A percentile compares a stretch with the other conserved stretches of the same genome.
Evolutionary conservation across 345 rosid genomes (phyloP).

Genomic region (Leavenworthia alabamica): DNA sequence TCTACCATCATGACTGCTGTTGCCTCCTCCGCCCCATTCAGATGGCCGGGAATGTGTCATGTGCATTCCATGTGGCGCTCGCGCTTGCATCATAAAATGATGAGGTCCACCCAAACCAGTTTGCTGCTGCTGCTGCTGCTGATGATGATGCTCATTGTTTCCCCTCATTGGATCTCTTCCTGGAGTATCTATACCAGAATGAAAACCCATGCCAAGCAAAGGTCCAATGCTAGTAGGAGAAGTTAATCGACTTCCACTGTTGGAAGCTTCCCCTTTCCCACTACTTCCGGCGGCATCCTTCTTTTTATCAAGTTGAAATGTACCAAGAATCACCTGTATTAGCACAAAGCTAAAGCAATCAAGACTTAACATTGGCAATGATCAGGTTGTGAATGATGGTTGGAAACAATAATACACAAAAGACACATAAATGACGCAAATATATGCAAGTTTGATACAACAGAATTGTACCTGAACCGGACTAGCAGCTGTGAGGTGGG

Average conservation of each 20-base stretch:
- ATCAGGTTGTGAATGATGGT: neutral
- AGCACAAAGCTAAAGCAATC: neutral
- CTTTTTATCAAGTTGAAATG: slow-evolving; percentile 53
- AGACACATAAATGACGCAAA: neutral
- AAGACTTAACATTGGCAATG: neutral
- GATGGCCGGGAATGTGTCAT: slow-evolving; percentile 34
- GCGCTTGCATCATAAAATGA: slow-evolving; percentile 52
- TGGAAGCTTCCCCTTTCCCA: slow-evolving; percentile 45
- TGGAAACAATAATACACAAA: neutral
- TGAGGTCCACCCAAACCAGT: slow-evolving; percentile 25
- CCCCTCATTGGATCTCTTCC: slow-evolving; percentile 51
- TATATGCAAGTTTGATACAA: neutral
- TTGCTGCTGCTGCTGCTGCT: too few species aligned
- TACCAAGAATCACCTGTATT: slow-evolving; percentile 66
- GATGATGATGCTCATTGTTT: slow-evolving; percentile 35
- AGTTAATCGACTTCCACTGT: slow-evolving; percentile 41
- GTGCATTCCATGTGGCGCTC: slow-evolving; percentile 44
- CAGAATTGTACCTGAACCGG: slow-evolving; percentile 68
- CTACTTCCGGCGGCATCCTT: slow-evolving; percentile 34
- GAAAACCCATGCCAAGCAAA: slow-evolving; percentile 40
- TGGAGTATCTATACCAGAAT: slow-evolving; percentile 40
- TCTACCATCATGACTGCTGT: slow-evolving; percentile 9
- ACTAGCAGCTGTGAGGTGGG: slow-evolving; percentile 76
- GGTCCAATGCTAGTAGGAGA: slow-evolving; percentile 43
- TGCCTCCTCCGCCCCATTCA: slow-evolving; percentile 52